Percentiles rank a stretch among this genome's conserved stretches.
These are phyloP conservation scores for Fusarium sp. DNA, from an alignment of 2,329 filamentous ascomycete species.

Conservation along the genomic window DNA sequence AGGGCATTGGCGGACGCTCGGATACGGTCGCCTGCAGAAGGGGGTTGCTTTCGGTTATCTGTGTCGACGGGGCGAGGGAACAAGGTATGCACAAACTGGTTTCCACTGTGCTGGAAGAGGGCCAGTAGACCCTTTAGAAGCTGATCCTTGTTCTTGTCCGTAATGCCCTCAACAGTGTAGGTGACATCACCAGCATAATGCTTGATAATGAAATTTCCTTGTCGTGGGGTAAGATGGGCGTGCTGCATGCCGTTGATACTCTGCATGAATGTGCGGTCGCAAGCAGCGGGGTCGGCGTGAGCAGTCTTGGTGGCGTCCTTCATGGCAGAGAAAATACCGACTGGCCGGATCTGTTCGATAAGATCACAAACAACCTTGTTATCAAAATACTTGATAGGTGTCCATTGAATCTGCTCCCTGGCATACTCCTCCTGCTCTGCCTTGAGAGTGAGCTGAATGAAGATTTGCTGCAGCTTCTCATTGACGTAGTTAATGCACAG, in stretches of 20 bases:
- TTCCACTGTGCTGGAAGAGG: conserved; percentile 84
- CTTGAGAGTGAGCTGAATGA: conserved; percentile 96
- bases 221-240: conserved; percentile 88
- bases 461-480: conserved; percentile 98
- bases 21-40: conserved; percentile 96
- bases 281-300: conserved; percentile 92
- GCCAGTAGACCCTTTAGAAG: conserved; percentile 93
- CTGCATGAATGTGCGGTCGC: conserved; percentile 95
- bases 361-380: conserved; percentile 99
- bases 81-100: conserved; percentile 85
- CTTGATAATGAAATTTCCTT: conserved; percentile 98
- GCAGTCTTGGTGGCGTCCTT: conserved; percentile 99
- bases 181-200: conserved; percentile 98
- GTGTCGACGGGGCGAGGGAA: conserved; percentile 96
- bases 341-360: conserved; percentile 90
- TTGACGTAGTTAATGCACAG: conserved; percentile 99
- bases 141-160: conserved; percentile 99
- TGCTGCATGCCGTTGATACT: conserved; percentile 91
- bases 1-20: conserved; percentile 93
- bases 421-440: conserved; percentile 98
- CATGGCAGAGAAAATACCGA: conserved; percentile 92
- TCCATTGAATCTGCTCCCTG: conserved; percentile 97
- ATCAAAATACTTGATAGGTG: conserved; percentile 98
- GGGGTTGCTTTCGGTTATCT: conserved; percentile 93
- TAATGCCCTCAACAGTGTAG: conserved; percentile 96